Evolutionary conservation across 257 asterid genomes (phyloP).

Genomic region (Penstemon barbatus): DNA sequence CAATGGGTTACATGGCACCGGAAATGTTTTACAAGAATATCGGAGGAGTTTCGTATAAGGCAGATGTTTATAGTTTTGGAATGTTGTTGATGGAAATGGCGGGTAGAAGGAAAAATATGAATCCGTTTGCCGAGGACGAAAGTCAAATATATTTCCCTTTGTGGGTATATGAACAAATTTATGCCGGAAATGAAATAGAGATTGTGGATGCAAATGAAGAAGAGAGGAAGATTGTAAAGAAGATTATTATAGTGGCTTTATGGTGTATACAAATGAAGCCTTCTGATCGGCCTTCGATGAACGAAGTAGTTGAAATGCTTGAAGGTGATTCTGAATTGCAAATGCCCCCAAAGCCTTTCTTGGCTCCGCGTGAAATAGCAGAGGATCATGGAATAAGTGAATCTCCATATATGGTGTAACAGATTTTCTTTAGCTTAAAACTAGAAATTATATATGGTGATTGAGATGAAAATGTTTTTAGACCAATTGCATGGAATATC

Average conservation of each 20-base stretch:
- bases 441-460: too few relatives aligned
- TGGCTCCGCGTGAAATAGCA: conserved; percentile 43
- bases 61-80: conserved; percentile 46
- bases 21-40: conserved; percentile 45
- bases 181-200: conserved; percentile 39
- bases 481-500: too few relatives aligned
- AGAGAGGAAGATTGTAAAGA: conserved; percentile 37
- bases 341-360: conserved; percentile 50
- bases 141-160: conserved; percentile 47
- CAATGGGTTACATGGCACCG: conserved; percentile 50
- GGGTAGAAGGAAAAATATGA: conserved; percentile 38
- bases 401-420: too few relatives aligned
- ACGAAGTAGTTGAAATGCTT: conserved; percentile 48
- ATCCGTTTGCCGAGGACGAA: conserved; percentile 35
- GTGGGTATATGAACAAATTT: conserved; percentile 42
- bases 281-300: conserved; percentile 51
- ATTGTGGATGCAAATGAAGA: conserved; percentile 33
- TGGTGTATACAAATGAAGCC: conserved; percentile 61
- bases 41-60: conserved; percentile 44
- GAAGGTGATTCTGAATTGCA: conserved; percentile 35
- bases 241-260: conserved; percentile 41
- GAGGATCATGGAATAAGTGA: conserved; percentile 22
- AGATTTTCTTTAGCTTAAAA: too few relatives aligned
- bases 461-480: too few relatives aligned
- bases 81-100: conserved; percentile 48